Evolutionary conservation across 2,329 filamentous ascomycete genomes (phyloP).

Genomic region (Exophiala lecanii-corni): DNA sequence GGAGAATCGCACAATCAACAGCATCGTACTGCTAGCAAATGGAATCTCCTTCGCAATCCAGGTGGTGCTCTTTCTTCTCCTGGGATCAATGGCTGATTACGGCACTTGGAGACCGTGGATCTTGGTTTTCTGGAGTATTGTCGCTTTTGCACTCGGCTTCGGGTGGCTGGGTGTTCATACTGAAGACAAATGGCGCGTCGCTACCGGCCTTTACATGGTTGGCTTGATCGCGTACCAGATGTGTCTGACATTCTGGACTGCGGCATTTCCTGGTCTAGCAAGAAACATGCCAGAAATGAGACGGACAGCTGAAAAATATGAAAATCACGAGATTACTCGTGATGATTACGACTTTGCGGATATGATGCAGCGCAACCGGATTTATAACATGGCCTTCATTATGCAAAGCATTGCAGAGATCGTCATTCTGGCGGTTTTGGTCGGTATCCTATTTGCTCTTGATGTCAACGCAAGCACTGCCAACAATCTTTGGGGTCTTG

Average conservation of each 20-base stretch:
- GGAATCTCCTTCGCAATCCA: constrained; percentile 66
- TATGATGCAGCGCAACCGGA: constrained; percentile 58
- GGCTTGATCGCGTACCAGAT: constrained; percentile 64
- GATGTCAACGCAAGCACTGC: constrained; percentile 54
- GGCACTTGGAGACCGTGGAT: constrained; percentile 61
- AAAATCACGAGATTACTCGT: constrained; percentile 50
- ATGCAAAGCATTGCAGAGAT: constrained; percentile 60
- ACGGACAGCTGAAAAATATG: constrained; percentile 46
- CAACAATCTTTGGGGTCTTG: constrained; percentile 64
- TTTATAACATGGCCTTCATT: constrained; percentile 62
- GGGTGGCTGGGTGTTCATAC: constrained; percentile 63
- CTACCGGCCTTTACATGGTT: constrained; percentile 60
- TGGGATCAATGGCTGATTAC: constrained; percentile 55
- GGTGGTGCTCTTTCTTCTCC: constrained; percentile 47
- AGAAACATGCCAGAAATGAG: constrained; percentile 51
- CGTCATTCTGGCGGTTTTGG: constrained; percentile 59
- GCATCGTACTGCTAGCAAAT: constrained; percentile 61
- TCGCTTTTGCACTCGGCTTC: constrained; percentile 62
- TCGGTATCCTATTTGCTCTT: constrained; percentile 59
- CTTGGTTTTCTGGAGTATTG: constrained; percentile 55
- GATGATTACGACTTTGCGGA: constrained; percentile 59
- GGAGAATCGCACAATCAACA: constrained; percentile 55
- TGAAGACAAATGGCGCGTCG: constrained; percentile 55
- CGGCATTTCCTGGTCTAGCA: constrained; percentile 57
- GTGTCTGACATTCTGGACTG: constrained; percentile 65